Conservation (phyloP, 108 stramenopile genomes). For the Pseudonitzschia multistriata region DNA sequence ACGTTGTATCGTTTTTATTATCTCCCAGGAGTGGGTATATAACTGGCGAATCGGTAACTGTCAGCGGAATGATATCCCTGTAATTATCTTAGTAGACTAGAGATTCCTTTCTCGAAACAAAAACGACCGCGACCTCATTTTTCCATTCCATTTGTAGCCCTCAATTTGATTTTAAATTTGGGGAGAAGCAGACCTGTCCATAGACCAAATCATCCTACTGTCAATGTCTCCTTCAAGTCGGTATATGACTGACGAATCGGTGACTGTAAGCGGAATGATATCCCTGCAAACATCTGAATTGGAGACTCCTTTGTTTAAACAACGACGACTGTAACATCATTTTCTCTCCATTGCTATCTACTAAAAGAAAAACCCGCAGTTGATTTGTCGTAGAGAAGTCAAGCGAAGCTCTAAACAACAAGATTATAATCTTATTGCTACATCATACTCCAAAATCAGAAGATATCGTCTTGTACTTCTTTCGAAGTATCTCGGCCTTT, state of each 20-base stretch:
- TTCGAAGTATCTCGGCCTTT: conserved; percentile 49
- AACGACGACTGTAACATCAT: too few species aligned
- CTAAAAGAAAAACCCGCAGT: neutral
- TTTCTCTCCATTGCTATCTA: too few species aligned
- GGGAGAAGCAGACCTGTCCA: too few species aligned
- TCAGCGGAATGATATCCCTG: conserved; percentile 67
- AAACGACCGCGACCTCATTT: neutral
- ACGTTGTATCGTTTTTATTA: conserved; percentile 56
- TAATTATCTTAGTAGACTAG: neutral
- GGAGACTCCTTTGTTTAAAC: too few species aligned
- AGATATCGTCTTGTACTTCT: conserved; percentile 79
- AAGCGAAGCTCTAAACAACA: neutral
- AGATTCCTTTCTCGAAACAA: neutral
- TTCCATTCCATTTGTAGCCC: too few species aligned
- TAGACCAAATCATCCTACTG: too few species aligned
- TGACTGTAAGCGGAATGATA: conserved; percentile 68
- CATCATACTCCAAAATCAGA: conserved; percentile 72
- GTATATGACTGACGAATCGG: conserved; percentile 65
- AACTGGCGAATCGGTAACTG: conserved; percentile 66
- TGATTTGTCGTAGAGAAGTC: neutral
- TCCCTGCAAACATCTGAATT: conserved; percentile 39
- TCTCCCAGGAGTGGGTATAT: conserved; percentile 63
- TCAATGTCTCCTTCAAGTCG: conserved; percentile 52
- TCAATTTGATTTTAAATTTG: too few species aligned
- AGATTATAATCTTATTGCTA: neutral